These are phyloP conservation scores for Kwoniella newhampshirensis DNA, from an alignment of 768 basidiomycete genomes.

Conservation along the genomic window DNA sequence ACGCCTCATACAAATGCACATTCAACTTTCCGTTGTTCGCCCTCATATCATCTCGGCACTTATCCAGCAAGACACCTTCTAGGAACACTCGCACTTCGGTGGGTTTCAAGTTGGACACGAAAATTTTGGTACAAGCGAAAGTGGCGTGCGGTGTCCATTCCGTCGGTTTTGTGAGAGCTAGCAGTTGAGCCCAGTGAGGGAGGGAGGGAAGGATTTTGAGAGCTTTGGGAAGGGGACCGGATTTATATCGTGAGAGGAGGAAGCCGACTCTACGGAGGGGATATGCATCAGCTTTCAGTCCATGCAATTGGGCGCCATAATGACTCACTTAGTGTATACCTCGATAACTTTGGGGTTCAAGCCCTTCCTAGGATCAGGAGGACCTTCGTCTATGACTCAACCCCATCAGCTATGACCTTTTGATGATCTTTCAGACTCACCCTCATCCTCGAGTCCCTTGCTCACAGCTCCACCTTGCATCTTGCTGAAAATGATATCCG, in stretches of 20 bases:
- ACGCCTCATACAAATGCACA: constrained; percentile 88
- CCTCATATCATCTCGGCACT: constrained; percentile 82
- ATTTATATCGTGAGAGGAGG: constrained; percentile 83
- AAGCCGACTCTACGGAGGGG: constrained; percentile 69
- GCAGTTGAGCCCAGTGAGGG: constrained; percentile 90
- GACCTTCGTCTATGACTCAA: constrained; percentile 45
- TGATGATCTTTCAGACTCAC: constrained; percentile 33
- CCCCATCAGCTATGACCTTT: constrained; percentile 1
- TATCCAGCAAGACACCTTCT: constrained; percentile 84
- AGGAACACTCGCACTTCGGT: constrained; percentile 88
- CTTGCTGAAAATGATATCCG: constrained; percentile 95
- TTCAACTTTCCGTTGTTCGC: constrained; percentile 77
- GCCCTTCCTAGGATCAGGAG: constrained; percentile 75
- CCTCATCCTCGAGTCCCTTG: constrained; percentile 49
- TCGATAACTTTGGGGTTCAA: constrained; percentile 90
- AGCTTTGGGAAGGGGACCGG: constrained; percentile 89
- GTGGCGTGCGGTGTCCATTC: constrained; percentile 95
- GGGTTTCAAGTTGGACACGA: constrained; percentile 95
- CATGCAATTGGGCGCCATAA: background rate
- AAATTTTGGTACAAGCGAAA: constrained; percentile 87
- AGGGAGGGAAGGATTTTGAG: constrained; percentile 98
- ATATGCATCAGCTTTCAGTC: constrained; percentile 1
- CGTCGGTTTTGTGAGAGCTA: constrained; percentile 87
- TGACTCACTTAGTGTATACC: constrained; percentile 79
- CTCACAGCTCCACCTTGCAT: constrained; percentile 67